Percentiles rank a stretch among this genome's conserved stretches.
These are phyloP conservation scores for Phytophthora sojae DNA, from an alignment of 352 stramenopile species.

Conservation along the genomic window DNA sequence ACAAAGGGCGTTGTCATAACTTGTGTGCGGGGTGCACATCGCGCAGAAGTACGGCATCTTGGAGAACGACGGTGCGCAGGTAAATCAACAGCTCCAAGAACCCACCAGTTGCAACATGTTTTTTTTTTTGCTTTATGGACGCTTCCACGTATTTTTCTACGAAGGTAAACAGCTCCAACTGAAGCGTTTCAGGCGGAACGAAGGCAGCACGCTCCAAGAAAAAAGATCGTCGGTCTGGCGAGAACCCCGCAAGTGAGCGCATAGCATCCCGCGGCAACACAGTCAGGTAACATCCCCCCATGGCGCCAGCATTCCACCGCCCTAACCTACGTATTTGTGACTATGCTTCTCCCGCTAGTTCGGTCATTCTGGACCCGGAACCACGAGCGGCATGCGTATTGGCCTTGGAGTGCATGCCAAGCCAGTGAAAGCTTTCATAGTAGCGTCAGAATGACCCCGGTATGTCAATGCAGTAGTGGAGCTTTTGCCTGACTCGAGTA, in stretches of 20 bases:
- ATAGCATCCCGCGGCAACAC: background rate
- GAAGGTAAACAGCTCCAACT: constrained; percentile 13
- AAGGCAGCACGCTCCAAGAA: constrained; percentile 3
- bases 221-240: background rate
- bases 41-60: constrained; percentile 18
- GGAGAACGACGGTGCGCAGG: constrained; percentile 2
- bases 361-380: background rate
- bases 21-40: constrained; percentile 10
- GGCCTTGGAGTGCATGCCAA: background rate
- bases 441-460: background rate
- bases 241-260: background rate
- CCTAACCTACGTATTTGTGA: background rate
- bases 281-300: background rate
- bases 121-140: constrained; percentile 9
- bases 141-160: constrained; percentile 8
- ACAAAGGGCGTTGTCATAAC: too few species aligned
- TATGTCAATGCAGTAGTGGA: constrained; percentile 1
- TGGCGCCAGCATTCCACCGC: background rate
- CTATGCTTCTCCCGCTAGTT: background rate
- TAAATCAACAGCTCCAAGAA: constrained; percentile 8
- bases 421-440: background rate
- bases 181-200: background rate
- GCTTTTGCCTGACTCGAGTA: background rate
- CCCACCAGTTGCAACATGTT: constrained; percentile 6
- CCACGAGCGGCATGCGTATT: constrained; percentile 5